Conservation (phyloP, 768 basidiomycete species). For the Xerocomellus dryophilus region DNA sequence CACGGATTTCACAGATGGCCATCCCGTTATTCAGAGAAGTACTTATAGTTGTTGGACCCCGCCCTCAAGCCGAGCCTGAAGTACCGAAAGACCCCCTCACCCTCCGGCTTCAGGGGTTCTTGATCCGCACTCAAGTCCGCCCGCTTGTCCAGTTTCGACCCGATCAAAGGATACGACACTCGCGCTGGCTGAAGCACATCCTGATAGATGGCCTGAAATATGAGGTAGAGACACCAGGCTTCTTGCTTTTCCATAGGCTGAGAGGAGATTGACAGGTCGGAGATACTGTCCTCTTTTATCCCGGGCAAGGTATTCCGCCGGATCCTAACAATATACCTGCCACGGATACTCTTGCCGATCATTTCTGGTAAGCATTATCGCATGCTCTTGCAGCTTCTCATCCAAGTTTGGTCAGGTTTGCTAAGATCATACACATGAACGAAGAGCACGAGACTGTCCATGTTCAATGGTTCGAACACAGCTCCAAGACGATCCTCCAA, state of each 20-base stretch:
- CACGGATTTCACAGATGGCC: slow-evolving; percentile 52
- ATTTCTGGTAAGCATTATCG: slow-evolving; percentile 54
- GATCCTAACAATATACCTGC: slow-evolving; percentile 34
- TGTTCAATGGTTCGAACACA: slow-evolving; percentile 74
- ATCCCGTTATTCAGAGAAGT: slow-evolving; percentile 51
- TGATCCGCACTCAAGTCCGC: slow-evolving; percentile 16
- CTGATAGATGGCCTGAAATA: slow-evolving; percentile 45
- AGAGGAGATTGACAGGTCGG: slow-evolving; percentile 46
- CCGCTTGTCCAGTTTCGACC: slow-evolving; percentile 19
- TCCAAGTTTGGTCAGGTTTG: slow-evolving; percentile 52
- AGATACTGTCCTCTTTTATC: slow-evolving; percentile 56
- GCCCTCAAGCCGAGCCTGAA: slow-evolving; percentile 21
- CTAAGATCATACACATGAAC: slow-evolving; percentile 53
- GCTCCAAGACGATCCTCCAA: slow-evolving; percentile 54
- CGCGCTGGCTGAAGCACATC: slow-evolving; percentile 39
- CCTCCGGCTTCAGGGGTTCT: slow-evolving; percentile 21
- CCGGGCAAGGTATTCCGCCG: slow-evolving; percentile 37
- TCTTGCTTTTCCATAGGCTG: neutral
- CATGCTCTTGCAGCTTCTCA: neutral
- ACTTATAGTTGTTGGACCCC: slow-evolving; percentile 52
- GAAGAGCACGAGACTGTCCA: slow-evolving; percentile 47
- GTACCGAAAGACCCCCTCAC: slow-evolving; percentile 9
- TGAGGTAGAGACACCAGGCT: slow-evolving; percentile 31
- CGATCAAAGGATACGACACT: slow-evolving; percentile 35
- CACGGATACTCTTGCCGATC: slow-evolving; percentile 46